Base-by-base conservation (phyloP, 176 grass and related monocot species). In the Elaeis guineensis region DNA sequence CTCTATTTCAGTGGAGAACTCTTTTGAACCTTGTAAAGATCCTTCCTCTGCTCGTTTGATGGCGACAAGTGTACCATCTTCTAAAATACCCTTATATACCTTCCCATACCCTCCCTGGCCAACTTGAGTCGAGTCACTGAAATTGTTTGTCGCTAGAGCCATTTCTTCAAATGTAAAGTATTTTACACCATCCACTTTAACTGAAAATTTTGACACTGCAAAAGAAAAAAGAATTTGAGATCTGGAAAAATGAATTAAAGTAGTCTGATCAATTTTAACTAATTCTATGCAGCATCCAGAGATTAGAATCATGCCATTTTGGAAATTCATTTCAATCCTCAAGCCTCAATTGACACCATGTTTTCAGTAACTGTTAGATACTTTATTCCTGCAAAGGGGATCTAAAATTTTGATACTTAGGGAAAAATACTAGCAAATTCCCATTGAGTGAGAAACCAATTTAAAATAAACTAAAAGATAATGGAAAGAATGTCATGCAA, bases 61-160 rank as follows among this genome's bases (percentile, higher is more conserved):
- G 18, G 93, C 93, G 30, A 97, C 93, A 55, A 75, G 16, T 76
- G 59, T 83, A 69, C 93, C 87, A 75, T 92, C 79, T 61, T 57
- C 70, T 75, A 97, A 57, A 61, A 63, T 69, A 70, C 87, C 93
- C 83, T 76, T 83, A 64, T 91, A 97, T 54, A 97, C 87, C 59
- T 89, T 97, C 70, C 93, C 93, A 67, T 91, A 97, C 51, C 93
- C 93, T 54, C 93, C 93, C 69, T 89, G 76, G 58, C 93, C 93
- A 28, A 97, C 76, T 83, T 87, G 69, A 85, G 66, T 78, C 58
- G 81, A 86, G 58, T 76, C 67, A 18, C 61, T 49, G 58, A 97
- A 97, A 68, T 91, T 67, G 26, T 53, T 78, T 59, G 93, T 81
- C 26, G 93, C 93, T 16, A 52, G 58, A 68, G 64, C 69, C 87